These are phyloP conservation scores for Keithomyces neogunnii DNA, from an alignment of 2,329 filamentous ascomycete genomes.

Conservation along the genomic window DNA sequence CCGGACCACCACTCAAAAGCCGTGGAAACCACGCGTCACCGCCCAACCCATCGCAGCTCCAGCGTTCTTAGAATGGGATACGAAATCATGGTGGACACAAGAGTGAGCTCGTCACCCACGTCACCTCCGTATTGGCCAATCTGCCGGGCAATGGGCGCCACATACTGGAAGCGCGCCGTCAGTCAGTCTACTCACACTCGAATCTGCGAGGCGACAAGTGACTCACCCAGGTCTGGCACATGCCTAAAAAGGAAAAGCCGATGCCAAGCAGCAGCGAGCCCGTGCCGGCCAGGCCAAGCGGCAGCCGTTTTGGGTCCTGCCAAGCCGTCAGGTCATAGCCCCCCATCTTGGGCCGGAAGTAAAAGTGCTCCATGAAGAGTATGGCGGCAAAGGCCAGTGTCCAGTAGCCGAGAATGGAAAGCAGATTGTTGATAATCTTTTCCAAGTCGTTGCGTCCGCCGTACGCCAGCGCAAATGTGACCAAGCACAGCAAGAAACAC, in stretches of 20 bases:
- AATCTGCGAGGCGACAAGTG: not conserved
- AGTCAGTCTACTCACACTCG: not conserved
- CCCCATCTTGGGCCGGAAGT: slow-evolving; percentile 11
- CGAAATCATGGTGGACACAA: slow-evolving; percentile 3
- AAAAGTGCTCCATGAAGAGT: slow-evolving; percentile 12
- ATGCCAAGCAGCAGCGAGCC: slow-evolving; percentile 10
- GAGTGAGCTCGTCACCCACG: slow-evolving; percentile 8
- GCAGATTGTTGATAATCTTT: slow-evolving; percentile 12
- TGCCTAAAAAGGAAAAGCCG: slow-evolving; percentile 11
- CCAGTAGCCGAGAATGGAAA: slow-evolving; percentile 14
- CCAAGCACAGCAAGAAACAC: slow-evolving; percentile 10
- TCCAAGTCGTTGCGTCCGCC: slow-evolving; percentile 13
- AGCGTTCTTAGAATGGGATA: slow-evolving; percentile 5
- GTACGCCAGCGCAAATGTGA: slow-evolving; percentile 12
- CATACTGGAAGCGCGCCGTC: not conserved
- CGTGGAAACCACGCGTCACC: not conserved
- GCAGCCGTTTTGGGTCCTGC: slow-evolving; percentile 12
- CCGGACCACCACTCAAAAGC: no score
- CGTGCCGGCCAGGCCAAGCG: slow-evolving; percentile 11
- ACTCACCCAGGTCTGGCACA: slow-evolving; percentile 13
- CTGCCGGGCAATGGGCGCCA: slow-evolving; percentile 5
- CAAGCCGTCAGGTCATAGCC: slow-evolving; percentile 12
- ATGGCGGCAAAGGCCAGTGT: slow-evolving; percentile 13
- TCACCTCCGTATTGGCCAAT: slow-evolving; percentile 8
- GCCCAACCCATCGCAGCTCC: slow-evolving; percentile 6